A percentile compares a stretch with the other conserved stretches of the same genome.
Evolutionary conservation across 2,329 filamentous ascomycete genomes (phyloP).

Genomic region (Fusarium duplospermum): DNA sequence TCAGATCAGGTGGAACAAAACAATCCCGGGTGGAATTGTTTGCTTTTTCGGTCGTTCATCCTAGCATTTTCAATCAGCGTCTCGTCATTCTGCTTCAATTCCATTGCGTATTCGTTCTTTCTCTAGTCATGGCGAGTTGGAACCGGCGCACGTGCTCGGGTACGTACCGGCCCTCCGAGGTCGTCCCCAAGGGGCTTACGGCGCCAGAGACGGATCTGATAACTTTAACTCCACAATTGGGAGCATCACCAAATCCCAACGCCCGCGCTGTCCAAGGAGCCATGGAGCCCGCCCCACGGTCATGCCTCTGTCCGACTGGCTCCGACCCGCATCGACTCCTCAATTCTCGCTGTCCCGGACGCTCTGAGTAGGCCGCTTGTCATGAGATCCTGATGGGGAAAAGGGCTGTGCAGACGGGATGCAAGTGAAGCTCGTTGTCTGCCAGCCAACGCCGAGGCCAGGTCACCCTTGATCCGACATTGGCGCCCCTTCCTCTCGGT

Average conservation of each 20-base stretch:
- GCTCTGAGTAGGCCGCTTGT: constrained; percentile 8
- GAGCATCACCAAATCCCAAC: constrained; percentile 21
- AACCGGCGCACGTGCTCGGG: background rate
- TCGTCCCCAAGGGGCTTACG: constrained; percentile 22
- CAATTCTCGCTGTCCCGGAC: constrained; percentile 2
- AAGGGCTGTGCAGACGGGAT: background rate
- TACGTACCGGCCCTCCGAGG: constrained; percentile 1
- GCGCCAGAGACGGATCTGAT: constrained; percentile 45
- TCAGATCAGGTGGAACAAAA: constrained; percentile 24
- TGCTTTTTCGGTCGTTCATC: background rate
- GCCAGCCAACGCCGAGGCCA: background rate
- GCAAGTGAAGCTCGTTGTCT: background rate
- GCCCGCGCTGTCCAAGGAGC: constrained; percentile 10
- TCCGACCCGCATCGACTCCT: constrained; percentile 1
- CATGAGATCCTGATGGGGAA: constrained; percentile 21
- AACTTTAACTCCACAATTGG: constrained; percentile 45
- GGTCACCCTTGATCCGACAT: constrained; percentile 31
- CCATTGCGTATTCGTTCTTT: background rate
- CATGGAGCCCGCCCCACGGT: constrained; percentile 36
- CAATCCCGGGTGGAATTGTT: constrained; percentile 2
- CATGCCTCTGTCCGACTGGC: constrained; percentile 22
- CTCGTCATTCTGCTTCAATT: constrained; percentile 1
- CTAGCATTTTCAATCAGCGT: background rate
- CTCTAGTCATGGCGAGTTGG: background rate
- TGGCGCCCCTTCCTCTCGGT: constrained; percentile 15